Conservation (phyloP, 768 basidiomycete genomes). For the Xerocomellus amylosporus region DNA sequence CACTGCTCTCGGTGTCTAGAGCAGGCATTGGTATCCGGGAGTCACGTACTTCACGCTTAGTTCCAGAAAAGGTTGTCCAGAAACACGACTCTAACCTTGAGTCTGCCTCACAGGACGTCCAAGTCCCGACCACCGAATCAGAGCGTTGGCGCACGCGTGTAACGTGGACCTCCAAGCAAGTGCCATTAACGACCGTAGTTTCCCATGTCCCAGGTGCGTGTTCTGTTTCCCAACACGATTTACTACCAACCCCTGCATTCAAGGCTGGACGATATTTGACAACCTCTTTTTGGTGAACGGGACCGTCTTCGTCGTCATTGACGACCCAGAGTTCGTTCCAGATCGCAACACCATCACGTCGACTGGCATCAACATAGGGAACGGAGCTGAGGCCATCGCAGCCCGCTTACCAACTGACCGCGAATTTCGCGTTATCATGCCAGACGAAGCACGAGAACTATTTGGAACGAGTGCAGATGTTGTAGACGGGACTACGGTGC, state of each 20-base stretch:
- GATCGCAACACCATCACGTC: constrained; percentile 68
- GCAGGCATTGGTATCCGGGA: constrained; percentile 7
- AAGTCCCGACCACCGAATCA: constrained; percentile 11
- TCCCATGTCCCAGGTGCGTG: constrained; percentile 70
- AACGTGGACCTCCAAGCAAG: constrained; percentile 36
- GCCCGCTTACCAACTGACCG: constrained; percentile 71
- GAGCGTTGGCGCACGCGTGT: constrained; percentile 35
- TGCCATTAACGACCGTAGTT: constrained; percentile 64
- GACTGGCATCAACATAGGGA: constrained; percentile 57
- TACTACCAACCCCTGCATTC: not conserved
- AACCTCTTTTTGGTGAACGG: constrained; percentile 79
- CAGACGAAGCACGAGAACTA: constrained; percentile 58
- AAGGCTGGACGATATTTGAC: constrained; percentile 92
- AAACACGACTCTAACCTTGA: not conserved
- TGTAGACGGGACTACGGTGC: constrained; percentile 75
- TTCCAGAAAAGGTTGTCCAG: constrained; percentile 8
- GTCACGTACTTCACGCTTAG: not conserved
- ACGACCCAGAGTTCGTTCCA: constrained; percentile 66
- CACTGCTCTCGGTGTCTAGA: constrained; percentile 46
- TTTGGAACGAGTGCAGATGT: constrained; percentile 73
- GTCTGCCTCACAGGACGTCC: constrained; percentile 2
- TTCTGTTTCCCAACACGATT: not conserved
- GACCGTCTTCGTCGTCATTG: constrained; percentile 77
- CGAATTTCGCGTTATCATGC: constrained; percentile 74
- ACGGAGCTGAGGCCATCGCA: constrained; percentile 51